phyloP scores from a whole-genome alignment of 2,329 filamentous ascomycete species.

The Fusarium vanettenii region DNA sequence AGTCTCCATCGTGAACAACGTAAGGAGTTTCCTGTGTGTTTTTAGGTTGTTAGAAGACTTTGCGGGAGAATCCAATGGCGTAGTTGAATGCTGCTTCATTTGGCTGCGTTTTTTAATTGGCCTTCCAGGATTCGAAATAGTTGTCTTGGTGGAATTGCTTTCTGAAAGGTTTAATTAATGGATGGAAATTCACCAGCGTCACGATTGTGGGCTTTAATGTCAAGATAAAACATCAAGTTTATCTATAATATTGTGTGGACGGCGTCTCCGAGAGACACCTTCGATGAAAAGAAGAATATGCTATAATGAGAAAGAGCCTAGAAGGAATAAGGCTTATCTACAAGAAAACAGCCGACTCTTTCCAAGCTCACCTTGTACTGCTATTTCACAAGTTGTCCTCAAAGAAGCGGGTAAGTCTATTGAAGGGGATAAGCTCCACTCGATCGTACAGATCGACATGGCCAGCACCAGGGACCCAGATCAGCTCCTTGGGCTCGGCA shows the following conservation, averaged over 20 bases:
- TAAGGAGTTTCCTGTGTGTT: background rate
- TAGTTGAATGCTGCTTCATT: background rate
- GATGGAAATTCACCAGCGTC: background rate
- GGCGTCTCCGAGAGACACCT: background rate
- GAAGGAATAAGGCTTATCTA: background rate
- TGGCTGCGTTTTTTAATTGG: background rate
- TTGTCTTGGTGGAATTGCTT: background rate
- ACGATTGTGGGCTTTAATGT: too few species aligned
- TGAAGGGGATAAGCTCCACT: constrained; percentile 49
- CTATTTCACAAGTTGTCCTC: background rate
- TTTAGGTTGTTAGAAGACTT: background rate
- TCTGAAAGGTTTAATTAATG: background rate
- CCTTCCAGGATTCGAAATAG: background rate
- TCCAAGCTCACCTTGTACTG: background rate
- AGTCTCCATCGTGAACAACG: background rate
- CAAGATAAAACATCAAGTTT: too few species aligned
- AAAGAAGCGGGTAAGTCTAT: constrained; percentile 17
- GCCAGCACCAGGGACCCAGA: constrained; percentile 47
- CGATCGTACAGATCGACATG: constrained; percentile 53
- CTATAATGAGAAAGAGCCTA: background rate
- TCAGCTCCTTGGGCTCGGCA: constrained; percentile 51
- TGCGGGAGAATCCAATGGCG: background rate
- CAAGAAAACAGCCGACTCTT: background rate
- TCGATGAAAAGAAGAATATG: background rate
- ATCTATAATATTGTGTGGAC: background rate